Conservation (phyloP, 2,329 filamentous ascomycete species). For the Capronia americana region DNA sequence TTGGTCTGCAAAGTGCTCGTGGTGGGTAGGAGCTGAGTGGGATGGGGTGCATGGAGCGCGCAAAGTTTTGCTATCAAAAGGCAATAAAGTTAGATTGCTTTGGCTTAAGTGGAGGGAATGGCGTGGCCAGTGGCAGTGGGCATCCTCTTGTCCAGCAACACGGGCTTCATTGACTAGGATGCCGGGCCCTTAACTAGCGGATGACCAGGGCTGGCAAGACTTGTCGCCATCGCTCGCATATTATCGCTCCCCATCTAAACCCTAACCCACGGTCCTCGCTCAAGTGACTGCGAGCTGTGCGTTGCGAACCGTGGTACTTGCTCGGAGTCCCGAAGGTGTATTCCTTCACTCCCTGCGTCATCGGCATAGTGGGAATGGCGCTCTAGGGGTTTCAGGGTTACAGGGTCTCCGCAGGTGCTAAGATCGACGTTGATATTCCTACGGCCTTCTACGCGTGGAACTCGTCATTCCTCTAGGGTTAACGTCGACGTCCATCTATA, state of each 20-base stretch:
- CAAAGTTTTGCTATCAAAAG: conserved; percentile 34
- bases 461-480: neutral
- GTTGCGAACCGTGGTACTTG: neutral
- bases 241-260: neutral
- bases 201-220: conserved; percentile 14
- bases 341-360: neutral
- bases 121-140: conserved; percentile 14
- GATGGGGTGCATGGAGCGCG: conserved; percentile 27
- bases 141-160: neutral
- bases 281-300: conserved; percentile 4
- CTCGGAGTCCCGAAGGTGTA: neutral
- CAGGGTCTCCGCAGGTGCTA: neutral
- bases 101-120: conserved; percentile 11
- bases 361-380: neutral
- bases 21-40: conserved; percentile 6
- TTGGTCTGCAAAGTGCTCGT: conserved; percentile 2
- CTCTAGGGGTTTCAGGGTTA: neutral
- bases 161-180: conserved; percentile 6
- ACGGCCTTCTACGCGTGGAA: neutral
- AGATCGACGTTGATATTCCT: conserved; percentile 20
- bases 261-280: conserved; percentile 7
- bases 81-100: conserved; percentile 30
- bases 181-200: conserved; percentile 13
- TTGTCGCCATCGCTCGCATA: conserved; percentile 12
- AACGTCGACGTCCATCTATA: conserved; percentile 1